phyloP scores from a whole-genome alignment of 768 basidiomycete genomes.

The Trametes villosa region DNA sequence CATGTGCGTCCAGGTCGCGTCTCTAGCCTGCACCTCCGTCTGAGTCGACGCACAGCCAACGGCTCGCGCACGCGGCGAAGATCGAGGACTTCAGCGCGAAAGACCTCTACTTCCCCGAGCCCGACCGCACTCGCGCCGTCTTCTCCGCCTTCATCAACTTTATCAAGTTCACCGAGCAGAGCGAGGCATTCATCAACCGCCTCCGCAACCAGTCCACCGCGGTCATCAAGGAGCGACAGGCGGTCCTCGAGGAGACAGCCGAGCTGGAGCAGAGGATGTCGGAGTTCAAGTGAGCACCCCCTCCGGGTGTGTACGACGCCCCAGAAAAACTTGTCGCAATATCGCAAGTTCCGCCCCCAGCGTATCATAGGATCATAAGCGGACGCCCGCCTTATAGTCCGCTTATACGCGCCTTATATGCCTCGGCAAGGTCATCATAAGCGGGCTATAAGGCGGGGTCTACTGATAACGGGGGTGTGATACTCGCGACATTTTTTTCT shows the following conservation, averaged over 20 bases:
- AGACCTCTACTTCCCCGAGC: conserved; percentile 75
- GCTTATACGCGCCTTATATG: too few species aligned
- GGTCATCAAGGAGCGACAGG: conserved; percentile 65
- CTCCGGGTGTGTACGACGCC: neutral
- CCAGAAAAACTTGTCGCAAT: too few species aligned
- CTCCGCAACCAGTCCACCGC: conserved; percentile 63
- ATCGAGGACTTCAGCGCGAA: conserved; percentile 77
- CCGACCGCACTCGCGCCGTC: conserved; percentile 71
- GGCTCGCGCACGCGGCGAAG: conserved; percentile 73
- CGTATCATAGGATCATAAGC: too few species aligned
- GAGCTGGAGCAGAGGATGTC: conserved; percentile 57
- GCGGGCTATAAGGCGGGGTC: too few species aligned
- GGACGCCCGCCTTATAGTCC: too few species aligned
- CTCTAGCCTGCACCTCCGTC: neutral
- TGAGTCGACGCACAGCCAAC: conserved; percentile 47
- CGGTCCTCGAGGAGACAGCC: conserved; percentile 50
- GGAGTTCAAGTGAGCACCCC: conserved; percentile 54
- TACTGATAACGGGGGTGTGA: too few species aligned
- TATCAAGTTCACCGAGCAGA: conserved; percentile 85
- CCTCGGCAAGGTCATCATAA: too few species aligned
- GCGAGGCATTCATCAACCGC: conserved; percentile 60
- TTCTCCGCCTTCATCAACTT: conserved; percentile 94
- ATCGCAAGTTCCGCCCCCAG: too few species aligned
- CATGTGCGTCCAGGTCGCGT: conserved; percentile 52
- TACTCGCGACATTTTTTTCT: too few species aligned